Evolutionary conservation across 768 basidiomycete genomes (phyloP).

Genomic region (Suillus ampliporus): DNA sequence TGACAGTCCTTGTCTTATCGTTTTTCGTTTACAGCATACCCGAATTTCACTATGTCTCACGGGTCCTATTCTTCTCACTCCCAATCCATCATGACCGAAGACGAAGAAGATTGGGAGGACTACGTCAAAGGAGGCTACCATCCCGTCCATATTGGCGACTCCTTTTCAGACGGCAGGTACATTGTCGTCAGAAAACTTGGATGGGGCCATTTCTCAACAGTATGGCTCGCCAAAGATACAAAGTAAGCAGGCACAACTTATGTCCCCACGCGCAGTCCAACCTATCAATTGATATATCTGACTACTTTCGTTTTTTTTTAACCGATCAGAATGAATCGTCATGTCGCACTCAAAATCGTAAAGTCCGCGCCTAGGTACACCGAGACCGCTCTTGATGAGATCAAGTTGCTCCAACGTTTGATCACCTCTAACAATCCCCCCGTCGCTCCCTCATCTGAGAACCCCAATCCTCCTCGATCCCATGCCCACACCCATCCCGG

Average conservation of each 20-base stretch:
- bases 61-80: constrained; percentile 75
- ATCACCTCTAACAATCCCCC: constrained; percentile 80
- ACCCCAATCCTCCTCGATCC: constrained; percentile 54
- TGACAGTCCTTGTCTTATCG: constrained; percentile 33
- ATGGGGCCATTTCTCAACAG: constrained; percentile 94
- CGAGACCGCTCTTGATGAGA: constrained; percentile 98
- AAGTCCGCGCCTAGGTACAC: constrained; percentile 97
- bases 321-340: constrained; percentile 78
- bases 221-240: constrained; percentile 85
- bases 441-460: constrained; percentile 49
- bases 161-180: constrained; percentile 88
- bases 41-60: constrained; percentile 62
- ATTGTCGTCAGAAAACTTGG: constrained; percentile 93
- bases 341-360: constrained; percentile 99
- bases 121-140: constrained; percentile 85
- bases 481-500: constrained; percentile 83
- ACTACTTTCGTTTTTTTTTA: constrained; percentile 18
- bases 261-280: constrained; percentile 3
- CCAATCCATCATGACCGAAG: constrained; percentile 85
- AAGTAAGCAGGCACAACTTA: constrained; percentile 57
- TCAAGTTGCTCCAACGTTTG: constrained; percentile 94
- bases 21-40: constrained; percentile 41
- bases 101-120: constrained; percentile 95
- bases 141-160: constrained; percentile 94
- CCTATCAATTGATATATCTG: constrained; percentile 15